Evolutionary conservation across 208 protist species (phyloP), one percentile per base, ranked within the genome.

Genomic region (Leishmania lainsoni): DNA sequence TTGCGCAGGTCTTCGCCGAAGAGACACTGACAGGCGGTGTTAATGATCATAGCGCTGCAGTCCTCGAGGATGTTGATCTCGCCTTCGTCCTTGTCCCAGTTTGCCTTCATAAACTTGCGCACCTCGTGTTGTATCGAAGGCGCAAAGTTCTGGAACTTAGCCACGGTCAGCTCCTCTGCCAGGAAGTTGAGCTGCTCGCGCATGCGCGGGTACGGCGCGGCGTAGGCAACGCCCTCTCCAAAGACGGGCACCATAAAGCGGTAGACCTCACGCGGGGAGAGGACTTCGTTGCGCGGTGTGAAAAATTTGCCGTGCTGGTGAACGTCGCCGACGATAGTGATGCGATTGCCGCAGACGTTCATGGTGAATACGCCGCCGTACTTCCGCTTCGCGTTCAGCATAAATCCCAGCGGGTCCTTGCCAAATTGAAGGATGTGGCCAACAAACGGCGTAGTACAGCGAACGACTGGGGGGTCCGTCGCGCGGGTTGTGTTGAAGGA

Each of bases 11-110:
- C 97, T 79, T 95, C 92, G 39, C 97, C 97, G 81, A 98, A 95
- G 32, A 98, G 92, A 80, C 94, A 98, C 75, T 97, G 88, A 81
- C 93, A 96, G 39, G 97, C 94, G 51, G 97, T 98, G 81, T 98
- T 96, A 84, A 98, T 98, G 78, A 97, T 98, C 90, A 98, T 96
- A 48, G 94, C 92, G 48, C 91, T 87, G 86, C 96, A 94, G 80
- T 95, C 94, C 81, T 97, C 88, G 45, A 92, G 79, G 56, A 98
- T 84, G 81, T 98, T 97, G 65, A 97, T 93, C 79, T 88, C 86
- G 14, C 93, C 94, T 76, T 91, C 83, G n/a, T 93, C 89, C 75
- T 91, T 91, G 81, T 91, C 89, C 94, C 94, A 97, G 85, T 94
- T 93, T 26, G 80, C 81, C 32, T 75, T 75, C 87, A 94, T 92